Base-by-base conservation (phyloP, 2,329 filamentous ascomycete genomes). In the Ophiocordyceps polyrhachis-furcata region DNA sequence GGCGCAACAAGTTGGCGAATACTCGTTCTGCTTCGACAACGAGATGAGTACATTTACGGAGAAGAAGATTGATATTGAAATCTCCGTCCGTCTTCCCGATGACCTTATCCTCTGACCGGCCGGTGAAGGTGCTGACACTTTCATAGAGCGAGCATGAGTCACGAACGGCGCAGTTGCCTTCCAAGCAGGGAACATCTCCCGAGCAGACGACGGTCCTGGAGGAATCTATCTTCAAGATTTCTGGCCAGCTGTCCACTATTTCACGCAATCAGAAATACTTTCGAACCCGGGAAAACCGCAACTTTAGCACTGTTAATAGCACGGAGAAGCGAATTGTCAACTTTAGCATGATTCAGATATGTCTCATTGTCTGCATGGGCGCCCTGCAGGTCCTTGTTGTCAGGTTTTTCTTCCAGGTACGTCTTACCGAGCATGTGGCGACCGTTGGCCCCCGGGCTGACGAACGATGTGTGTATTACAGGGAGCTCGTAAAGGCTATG, bases 211-310 rank as follows among this genome's bases (percentile, higher is more conserved):
- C 80, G 42, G 76, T 77, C 8, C 73, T 98, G 43, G 89, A 96
- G 62, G 89, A 98, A 67, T 89, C 86, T 38, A 83, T 96, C 56
- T 86, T 91, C 70, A 95, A 94, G 69, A 74, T 98, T 48, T 94
- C 87, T 13, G 81, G 85, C 50, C 86, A 93, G 59, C 69, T 98
- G 43, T 94, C 87, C 14, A 95, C 88, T 49, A 91, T 98, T 59
- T 87, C 84, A 40, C 78, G 91, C 57, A 95, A 94, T 69, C 91
- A 98, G 60, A 98, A 98, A 63, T 98, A 98, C 71, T 98, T 98
- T 79, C 83, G 93, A 50, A 98, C 91, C 3, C 80, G 91, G 52
- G 91, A 98, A 72, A 98, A 98, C 73, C 77, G 91, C 49, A 98
- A 98, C 68, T 96, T 98, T 67, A 93, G 85, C 68, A 98, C 91